Evolutionary conservation across 2,329 filamentous ascomycete genomes (phyloP).

Genomic region (Phialophora macrospora): DNA sequence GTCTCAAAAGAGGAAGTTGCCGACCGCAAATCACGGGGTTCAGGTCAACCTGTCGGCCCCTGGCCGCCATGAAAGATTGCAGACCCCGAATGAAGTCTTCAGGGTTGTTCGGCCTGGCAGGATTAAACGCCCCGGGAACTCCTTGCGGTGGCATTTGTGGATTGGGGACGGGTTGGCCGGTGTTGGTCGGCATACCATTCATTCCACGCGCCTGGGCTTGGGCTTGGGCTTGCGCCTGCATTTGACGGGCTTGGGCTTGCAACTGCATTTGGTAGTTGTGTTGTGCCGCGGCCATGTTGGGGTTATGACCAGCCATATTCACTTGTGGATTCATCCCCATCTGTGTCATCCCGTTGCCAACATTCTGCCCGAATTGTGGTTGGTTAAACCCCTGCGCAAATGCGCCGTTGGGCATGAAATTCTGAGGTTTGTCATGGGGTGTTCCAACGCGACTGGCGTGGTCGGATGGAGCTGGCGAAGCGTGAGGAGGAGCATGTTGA

Average conservation of each 20-base stretch:
- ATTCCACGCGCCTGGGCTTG: constrained; percentile 25
- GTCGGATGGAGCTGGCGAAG: constrained; percentile 77
- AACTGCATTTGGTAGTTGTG: constrained; percentile 81
- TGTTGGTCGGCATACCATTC: constrained; percentile 28
- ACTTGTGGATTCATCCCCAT: constrained; percentile 56
- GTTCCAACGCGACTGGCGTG: constrained; percentile 69
- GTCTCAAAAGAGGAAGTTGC: constrained; percentile 71
- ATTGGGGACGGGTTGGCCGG: constrained; percentile 24
- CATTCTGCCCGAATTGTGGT: constrained; percentile 50
- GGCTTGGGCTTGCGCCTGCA: constrained; percentile 39
- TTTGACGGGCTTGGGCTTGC: constrained; percentile 74
- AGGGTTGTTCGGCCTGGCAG: constrained; percentile 49
- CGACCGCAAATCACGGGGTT: constrained; percentile 76
- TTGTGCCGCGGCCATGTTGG: constrained; percentile 72
- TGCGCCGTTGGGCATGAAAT: constrained; percentile 62
- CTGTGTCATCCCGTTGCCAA: constrained; percentile 49
- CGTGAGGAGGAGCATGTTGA: constrained; percentile 72
- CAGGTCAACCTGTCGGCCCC: constrained; percentile 73
- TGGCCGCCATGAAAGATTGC: constrained; percentile 74
- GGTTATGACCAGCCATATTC: constrained; percentile 57
- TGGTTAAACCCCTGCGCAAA: constrained; percentile 48
- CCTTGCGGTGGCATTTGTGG: constrained; percentile 33
- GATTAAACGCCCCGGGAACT: constrained; percentile 26
- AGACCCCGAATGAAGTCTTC: constrained; percentile 79
- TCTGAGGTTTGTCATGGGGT: constrained; percentile 67